phyloP scores from a whole-genome alignment of 805 yeast species.

The Wickerhamomyces xylosicus region DNA sequence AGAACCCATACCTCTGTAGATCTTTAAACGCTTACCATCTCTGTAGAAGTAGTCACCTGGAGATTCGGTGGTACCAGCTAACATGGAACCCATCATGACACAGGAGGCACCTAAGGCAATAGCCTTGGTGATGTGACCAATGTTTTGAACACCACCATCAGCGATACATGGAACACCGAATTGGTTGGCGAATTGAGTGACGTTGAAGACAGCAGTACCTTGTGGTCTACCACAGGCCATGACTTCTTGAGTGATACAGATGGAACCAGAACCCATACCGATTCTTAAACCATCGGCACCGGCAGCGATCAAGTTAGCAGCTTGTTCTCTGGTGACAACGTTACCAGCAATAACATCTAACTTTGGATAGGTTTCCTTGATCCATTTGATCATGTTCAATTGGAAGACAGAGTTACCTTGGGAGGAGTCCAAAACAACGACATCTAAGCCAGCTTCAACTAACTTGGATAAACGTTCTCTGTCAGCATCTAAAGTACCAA shows the following conservation, averaged over 20 bases:
- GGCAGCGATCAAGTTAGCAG: slow-evolving; percentile 86
- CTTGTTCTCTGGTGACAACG: slow-evolving; percentile 98
- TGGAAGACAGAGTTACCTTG: slow-evolving; percentile 98
- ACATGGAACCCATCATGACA: slow-evolving; percentile 99
- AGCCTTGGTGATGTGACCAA: slow-evolving; percentile 97
- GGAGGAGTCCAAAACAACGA: slow-evolving; percentile 89
- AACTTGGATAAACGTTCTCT: slow-evolving; percentile 72
- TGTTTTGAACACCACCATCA: slow-evolving; percentile 98
- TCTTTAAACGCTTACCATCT: slow-evolving; percentile 95
- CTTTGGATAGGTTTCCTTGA: slow-evolving; percentile 68
- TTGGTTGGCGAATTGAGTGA: slow-evolving; percentile 84
- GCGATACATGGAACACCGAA: slow-evolving; percentile 99
- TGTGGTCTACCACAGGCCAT: slow-evolving; percentile 99
- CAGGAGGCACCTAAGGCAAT: slow-evolving; percentile 92
- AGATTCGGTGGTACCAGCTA: slow-evolving; percentile 97
- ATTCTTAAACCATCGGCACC: slow-evolving; percentile 98
- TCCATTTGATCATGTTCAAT: slow-evolving; percentile 86
- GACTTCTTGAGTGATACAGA: slow-evolving; percentile 98
- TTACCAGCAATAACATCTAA: slow-evolving; percentile 94
- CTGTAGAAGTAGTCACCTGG: slow-evolving; percentile 98
- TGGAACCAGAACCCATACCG: slow-evolving; percentile 99
- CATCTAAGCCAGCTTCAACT: slow-evolving; percentile 95
- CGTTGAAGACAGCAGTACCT: slow-evolving; percentile 96
- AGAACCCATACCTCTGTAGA: slow-evolving; percentile 99
- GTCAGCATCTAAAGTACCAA: slow-evolving; percentile 90